phyloP scores from a whole-genome alignment of 2,329 filamentous ascomycete species.

The Epichloe brachyelytri region DNA sequence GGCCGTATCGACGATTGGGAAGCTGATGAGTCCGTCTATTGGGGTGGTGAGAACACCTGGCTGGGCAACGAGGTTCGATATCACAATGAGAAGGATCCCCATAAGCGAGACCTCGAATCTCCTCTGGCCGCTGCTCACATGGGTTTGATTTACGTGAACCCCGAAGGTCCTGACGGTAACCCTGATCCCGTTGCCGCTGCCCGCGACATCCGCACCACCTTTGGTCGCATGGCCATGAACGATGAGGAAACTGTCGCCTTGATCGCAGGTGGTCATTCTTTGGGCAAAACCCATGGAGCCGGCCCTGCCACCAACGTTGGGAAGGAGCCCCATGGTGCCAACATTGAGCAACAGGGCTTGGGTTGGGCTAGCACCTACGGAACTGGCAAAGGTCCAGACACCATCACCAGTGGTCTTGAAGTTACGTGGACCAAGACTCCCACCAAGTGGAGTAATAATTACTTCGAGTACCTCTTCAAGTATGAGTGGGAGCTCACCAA shows the following conservation, averaged over 20 bases:
- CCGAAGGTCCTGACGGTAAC: constrained; percentile 60
- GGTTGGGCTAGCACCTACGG: constrained; percentile 57
- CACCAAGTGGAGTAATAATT: constrained; percentile 63
- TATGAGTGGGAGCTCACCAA: constrained; percentile 67
- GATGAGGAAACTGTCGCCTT: constrained; percentile 71
- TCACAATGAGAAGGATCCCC: constrained; percentile 33
- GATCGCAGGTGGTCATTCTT: constrained; percentile 66
- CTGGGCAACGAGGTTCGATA: constrained; percentile 64
- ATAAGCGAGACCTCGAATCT: constrained; percentile 51
- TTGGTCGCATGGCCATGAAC: constrained; percentile 71
- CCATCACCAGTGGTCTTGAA: constrained; percentile 66
- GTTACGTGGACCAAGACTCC: constrained; percentile 70
- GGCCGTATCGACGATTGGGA: constrained; percentile 63
- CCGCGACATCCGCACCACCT: constrained; percentile 60
- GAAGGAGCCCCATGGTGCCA: constrained; percentile 51
- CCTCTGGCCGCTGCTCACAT: constrained; percentile 54
- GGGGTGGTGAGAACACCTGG: constrained; percentile 65
- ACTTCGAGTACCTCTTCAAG: constrained; percentile 64
- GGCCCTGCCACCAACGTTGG: constrained; percentile 51
- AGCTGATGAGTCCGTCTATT: constrained; percentile 64
- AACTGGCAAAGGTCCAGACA: constrained; percentile 55
- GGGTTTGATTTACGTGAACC: constrained; percentile 75
- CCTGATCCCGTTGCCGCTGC: constrained; percentile 58
- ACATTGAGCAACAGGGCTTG: constrained; percentile 53
- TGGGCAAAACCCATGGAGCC: constrained; percentile 73